Evolutionary conservation across 1,139 yeast genomes (phyloP).

Genomic region (Candida sanyaensis): DNA sequence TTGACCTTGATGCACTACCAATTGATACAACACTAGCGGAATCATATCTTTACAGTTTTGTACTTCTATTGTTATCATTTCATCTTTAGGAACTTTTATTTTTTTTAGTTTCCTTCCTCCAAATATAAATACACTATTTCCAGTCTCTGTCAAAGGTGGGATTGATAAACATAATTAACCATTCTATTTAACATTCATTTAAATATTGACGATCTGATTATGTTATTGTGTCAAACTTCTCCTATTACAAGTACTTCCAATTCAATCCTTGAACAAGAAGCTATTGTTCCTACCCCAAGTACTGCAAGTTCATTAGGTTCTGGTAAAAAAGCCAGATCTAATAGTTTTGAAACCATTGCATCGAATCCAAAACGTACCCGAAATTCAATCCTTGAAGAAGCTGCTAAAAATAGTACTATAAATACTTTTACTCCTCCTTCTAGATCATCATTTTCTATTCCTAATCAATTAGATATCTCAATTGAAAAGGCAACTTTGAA

Average conservation of each 20-base stretch:
- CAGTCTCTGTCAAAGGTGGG: no score
- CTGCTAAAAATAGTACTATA: not conserved
- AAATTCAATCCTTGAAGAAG: not conserved
- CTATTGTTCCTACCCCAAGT: not conserved
- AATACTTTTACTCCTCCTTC: not conserved
- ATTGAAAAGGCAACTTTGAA: constrained; percentile 32
- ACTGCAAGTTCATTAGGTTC: constrained; percentile 2
- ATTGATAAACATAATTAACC: no score
- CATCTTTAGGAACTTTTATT: not conserved
- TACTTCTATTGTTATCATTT: no score
- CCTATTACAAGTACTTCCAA: not conserved
- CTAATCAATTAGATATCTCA: constrained; percentile 26
- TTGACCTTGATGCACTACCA: no score
- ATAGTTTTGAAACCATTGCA: constrained; percentile 6
- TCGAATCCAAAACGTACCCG: constrained; percentile 6
- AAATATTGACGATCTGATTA: not conserved
- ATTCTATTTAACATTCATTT: not conserved
- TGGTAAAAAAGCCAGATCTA: constrained; percentile 4
- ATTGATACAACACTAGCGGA: not conserved
- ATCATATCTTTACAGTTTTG: not conserved
- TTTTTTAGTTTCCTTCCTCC: not conserved
- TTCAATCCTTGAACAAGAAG: not conserved
- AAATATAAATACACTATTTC: no score
- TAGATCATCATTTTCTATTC: constrained; percentile 14
- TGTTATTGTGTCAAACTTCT: constrained; percentile 2